Conservation (phyloP, 495 filamentous ascomycete species). For the Aspergillus egyptiacus region DNA sequence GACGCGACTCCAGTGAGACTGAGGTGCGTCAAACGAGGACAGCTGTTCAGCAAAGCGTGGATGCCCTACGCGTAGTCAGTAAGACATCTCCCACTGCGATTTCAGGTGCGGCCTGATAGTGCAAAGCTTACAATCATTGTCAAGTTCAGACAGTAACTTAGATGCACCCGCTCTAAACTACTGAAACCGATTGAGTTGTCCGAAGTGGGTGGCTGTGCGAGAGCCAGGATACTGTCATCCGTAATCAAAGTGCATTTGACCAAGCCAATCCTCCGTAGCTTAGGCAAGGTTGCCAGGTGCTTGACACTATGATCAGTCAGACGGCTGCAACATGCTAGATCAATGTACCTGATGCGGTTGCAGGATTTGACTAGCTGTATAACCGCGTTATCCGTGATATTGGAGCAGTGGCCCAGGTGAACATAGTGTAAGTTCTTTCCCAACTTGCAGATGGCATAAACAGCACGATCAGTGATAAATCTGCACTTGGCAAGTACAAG, state of each 20-base stretch:
- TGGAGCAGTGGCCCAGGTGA: constrained; percentile 86
- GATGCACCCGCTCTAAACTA: constrained; percentile 83
- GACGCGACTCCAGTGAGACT: constrained; percentile 92
- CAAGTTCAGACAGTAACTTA: constrained; percentile 88
- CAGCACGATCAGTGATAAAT: constrained; percentile 83
- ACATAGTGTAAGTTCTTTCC: constrained; percentile 96
- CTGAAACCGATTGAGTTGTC: constrained; percentile 45
- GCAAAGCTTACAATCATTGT: constrained; percentile 62
- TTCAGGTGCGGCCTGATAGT: not conserved
- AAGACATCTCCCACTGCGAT: constrained; percentile 5
- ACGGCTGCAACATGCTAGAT: constrained; percentile 88
- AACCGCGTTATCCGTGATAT: constrained; percentile 84
- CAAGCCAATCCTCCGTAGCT: constrained; percentile 86
- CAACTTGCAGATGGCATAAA: constrained; percentile 77
- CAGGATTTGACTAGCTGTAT: constrained; percentile 75
- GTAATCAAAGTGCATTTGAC: constrained; percentile 92
- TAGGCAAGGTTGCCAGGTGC: constrained; percentile 79
- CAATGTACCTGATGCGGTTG: constrained; percentile 95
- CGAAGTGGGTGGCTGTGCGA: constrained; percentile 56
- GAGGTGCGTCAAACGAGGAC: constrained; percentile 87
- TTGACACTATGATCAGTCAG: constrained; percentile 85
- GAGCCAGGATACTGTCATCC: constrained; percentile 75
- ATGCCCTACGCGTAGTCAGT: constrained; percentile 62
- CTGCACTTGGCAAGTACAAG: constrained; percentile 91
- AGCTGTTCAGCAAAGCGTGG: constrained; percentile 78